phyloP scores from a whole-genome alignment of 2,329 filamentous ascomycete genomes.

The Dryadomyces quercus-mongolicae region DNA sequence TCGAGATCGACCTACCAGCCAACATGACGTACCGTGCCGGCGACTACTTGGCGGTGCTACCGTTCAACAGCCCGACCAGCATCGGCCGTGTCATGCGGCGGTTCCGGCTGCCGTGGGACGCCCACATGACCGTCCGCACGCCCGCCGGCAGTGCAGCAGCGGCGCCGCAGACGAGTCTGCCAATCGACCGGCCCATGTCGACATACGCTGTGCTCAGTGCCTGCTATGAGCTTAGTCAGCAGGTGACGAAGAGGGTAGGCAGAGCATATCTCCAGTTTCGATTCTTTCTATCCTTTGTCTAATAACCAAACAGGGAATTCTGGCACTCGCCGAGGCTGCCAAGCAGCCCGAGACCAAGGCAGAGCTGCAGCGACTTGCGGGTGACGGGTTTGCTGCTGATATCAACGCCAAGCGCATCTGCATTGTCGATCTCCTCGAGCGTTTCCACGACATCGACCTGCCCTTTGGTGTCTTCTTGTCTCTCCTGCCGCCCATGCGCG shows the following conservation, averaged over 20 bases:
- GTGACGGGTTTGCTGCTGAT: constrained; percentile 33
- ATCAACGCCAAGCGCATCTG: constrained; percentile 46
- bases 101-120: constrained; percentile 59
- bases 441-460: constrained; percentile 45
- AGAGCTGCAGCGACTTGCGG: constrained; percentile 33
- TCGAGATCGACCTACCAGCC: constrained; percentile 55
- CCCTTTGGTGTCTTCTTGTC: constrained; percentile 55
- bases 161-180: constrained; percentile 37
- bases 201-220: constrained; percentile 52
- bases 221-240: constrained; percentile 63
- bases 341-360: constrained; percentile 15
- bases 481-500: constrained; percentile 65
- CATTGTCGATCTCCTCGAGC: constrained; percentile 57
- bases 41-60: constrained; percentile 65
- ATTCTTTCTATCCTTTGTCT: neutral
- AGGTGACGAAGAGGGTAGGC: constrained; percentile 52
- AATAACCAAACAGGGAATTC: constrained; percentile 24
- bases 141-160: constrained; percentile 18
- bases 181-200: constrained; percentile 43
- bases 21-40: constrained; percentile 57
- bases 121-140: constrained; percentile 42
- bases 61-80: constrained; percentile 51
- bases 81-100: constrained; percentile 51
- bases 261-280: neutral
- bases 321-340: constrained; percentile 17